Evolutionary conservation across 2,329 filamentous ascomycete genomes (phyloP).

Genomic region (Neocucurbitaria cava): DNA sequence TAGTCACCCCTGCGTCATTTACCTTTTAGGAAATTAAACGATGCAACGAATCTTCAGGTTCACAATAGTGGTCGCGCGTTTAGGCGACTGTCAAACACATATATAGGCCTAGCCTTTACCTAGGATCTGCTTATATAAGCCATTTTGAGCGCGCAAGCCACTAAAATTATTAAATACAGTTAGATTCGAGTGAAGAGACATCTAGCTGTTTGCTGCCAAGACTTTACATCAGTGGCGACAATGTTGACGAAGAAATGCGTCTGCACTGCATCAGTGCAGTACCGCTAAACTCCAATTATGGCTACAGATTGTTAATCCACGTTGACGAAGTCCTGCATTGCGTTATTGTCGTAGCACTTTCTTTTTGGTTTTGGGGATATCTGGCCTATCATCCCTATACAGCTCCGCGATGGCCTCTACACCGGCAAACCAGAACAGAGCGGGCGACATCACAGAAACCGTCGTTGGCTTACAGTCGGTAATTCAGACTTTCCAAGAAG

Average conservation of each 20-base stretch:
- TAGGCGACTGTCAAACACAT: too few relatives aligned
- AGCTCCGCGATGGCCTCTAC: conserved; percentile 2
- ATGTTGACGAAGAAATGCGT: background rate
- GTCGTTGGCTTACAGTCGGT: conserved; percentile 1
- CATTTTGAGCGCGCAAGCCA: too few relatives aligned
- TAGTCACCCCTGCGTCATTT: too few relatives aligned
- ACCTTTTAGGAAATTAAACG: background rate
- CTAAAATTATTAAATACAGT: too few relatives aligned
- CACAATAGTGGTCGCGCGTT: too few relatives aligned
- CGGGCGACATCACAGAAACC: conserved; percentile 1
- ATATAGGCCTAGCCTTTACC: too few relatives aligned
- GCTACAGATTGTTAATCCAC: background rate
- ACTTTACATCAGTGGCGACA: background rate
- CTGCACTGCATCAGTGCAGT: background rate
- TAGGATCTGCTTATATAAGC: too few relatives aligned
- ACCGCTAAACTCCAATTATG: background rate
- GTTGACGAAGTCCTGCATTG: too few relatives aligned
- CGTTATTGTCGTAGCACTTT: background rate
- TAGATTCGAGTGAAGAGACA: too few relatives aligned
- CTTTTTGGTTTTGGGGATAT: background rate
- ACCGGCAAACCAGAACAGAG: conserved; percentile 1
- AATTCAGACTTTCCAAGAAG: background rate
- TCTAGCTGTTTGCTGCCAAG: too few relatives aligned
- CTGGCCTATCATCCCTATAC: background rate
- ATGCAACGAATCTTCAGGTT: too few relatives aligned